Evolutionary conservation across 345 rosid species (phyloP).

Genomic region (Rubroshorea leprosula): DNA sequence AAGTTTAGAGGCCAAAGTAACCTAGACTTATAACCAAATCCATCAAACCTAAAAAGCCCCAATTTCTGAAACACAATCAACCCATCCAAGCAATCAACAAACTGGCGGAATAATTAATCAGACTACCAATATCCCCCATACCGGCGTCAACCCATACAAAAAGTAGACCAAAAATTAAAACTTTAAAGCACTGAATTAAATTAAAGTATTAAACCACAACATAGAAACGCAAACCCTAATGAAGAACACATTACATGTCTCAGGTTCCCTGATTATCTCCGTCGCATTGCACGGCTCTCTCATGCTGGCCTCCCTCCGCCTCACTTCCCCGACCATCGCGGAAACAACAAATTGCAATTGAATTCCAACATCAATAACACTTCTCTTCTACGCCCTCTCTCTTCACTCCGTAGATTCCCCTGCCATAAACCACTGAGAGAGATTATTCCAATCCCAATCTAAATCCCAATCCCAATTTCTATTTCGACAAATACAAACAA

Average conservation of each 20-base stretch:
- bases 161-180: background rate
- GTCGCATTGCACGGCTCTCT: constrained; percentile 31
- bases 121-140: background rate
- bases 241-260: constrained; percentile 40
- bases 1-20: background rate
- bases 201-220: background rate
- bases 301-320: constrained; percentile 31
- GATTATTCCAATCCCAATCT: constrained; percentile 8
- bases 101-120: background rate
- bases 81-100: background rate
- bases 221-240: constrained; percentile 26
- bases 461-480: constrained; percentile 9
- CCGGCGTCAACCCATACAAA: background rate
- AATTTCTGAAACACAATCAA: constrained; percentile 1
- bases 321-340: constrained; percentile 23
- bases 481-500: constrained; percentile 11
- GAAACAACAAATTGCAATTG: constrained; percentile 22
- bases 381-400: constrained; percentile 4
- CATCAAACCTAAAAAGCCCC: constrained; percentile 6
- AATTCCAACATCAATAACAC: constrained; percentile 22
- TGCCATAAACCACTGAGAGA: constrained; percentile 21
- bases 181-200: constrained; percentile 1
- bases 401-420: constrained; percentile 11
- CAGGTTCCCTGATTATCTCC: constrained; percentile 32
- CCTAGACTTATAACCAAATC: background rate